These are phyloP conservation scores for Diplotaxis tenuifolia DNA, from an alignment of 345 rosid species.

Conservation along the genomic window DNA sequence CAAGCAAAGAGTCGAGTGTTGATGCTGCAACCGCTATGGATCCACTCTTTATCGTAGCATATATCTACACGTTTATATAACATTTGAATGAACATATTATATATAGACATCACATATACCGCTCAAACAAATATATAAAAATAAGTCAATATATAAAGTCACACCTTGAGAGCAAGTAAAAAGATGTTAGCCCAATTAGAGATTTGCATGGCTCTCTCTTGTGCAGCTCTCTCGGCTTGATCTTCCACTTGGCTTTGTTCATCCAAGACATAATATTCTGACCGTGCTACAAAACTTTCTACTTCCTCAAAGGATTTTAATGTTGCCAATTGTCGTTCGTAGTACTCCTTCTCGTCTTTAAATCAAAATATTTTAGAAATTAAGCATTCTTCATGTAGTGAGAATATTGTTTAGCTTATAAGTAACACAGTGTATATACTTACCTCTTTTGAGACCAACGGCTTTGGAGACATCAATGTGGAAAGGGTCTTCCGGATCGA, in stretches of 20 bases:
- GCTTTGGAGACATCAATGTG: conserved; percentile 48
- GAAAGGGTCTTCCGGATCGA: conserved; percentile 60
- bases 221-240: conserved; percentile 38
- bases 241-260: conserved; percentile 47
- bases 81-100: conserved; percentile 4
- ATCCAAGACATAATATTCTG: conserved; percentile 15
- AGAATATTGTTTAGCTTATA: background rate
- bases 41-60: conserved; percentile 83
- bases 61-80: conserved; percentile 47
- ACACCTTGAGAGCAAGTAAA: conserved; percentile 69
- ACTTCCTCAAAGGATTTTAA: conserved; percentile 77
- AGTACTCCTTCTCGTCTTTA: conserved; percentile 74
- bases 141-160: background rate
- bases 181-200: conserved; percentile 76
- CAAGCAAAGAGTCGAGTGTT: conserved; percentile 88
- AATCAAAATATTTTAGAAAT: background rate
- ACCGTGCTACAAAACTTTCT: conserved; percentile 40
- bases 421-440: background rate
- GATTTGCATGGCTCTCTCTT: conserved; percentile 74
- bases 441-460: conserved; percentile 53
- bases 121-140: background rate
- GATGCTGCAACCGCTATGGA: conserved; percentile 96
- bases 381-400: background rate
- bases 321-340: conserved; percentile 66
- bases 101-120: background rate